Conservation (phyloP, 2,329 filamentous ascomycete genomes). For the Cryphonectria naterciae region DNA sequence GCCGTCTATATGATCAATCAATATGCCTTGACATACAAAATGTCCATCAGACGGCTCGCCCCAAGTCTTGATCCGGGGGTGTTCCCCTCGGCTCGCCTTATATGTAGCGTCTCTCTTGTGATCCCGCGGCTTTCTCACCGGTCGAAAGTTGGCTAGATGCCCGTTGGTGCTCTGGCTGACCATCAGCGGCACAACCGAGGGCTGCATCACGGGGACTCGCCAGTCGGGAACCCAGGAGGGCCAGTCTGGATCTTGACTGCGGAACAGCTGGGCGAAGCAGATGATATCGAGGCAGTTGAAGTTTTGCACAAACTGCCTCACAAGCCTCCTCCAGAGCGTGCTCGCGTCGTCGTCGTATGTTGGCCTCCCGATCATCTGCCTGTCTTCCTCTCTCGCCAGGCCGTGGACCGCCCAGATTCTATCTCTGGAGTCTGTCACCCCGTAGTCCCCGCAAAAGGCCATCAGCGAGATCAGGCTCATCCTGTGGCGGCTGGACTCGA, state of each 20-base stretch:
- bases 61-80: not conserved
- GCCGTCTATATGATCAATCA: conserved; percentile 19
- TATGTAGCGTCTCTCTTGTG: not conserved
- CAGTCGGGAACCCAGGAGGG: conserved; percentile 25
- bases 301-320: conserved; percentile 7
- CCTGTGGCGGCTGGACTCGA: conserved; percentile 5
- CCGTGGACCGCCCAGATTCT: conserved; percentile 21
- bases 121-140: not conserved
- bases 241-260: not conserved
- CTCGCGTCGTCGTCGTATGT: conserved; percentile 18
- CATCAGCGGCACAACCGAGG: conserved; percentile 23
- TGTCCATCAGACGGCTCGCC: not conserved
- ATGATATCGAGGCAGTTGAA: conserved; percentile 23
- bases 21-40: conserved; percentile 14
- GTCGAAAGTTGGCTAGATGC: conserved; percentile 21
- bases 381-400: conserved; percentile 17
- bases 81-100: conserved; percentile 9
- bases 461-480: conserved; percentile 21
- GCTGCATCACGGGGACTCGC: conserved; percentile 7
- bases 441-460: conserved; percentile 24
- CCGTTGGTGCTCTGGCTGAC: conserved; percentile 23
- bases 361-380: conserved; percentile 18
- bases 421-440: conserved; percentile 20
- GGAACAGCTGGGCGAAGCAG: conserved; percentile 21
- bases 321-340: conserved; percentile 21